A percentile compares a stretch with the other conserved stretches of the same genome.
These are phyloP conservation scores for Cercospora citrullina DNA, from an alignment of 2,329 filamentous ascomycete genomes.

Conservation along the genomic window DNA sequence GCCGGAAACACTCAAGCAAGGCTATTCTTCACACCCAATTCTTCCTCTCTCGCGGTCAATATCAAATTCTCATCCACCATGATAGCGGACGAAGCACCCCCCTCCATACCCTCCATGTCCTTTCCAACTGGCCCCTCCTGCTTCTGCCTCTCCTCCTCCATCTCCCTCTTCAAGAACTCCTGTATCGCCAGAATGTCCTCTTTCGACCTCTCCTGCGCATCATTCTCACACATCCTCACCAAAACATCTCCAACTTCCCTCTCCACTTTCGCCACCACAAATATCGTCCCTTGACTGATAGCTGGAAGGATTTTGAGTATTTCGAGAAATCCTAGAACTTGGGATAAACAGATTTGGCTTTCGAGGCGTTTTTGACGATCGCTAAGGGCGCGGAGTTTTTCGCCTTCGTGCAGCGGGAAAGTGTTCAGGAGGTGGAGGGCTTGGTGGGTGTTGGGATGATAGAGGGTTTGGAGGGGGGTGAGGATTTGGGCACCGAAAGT, in stretches of 20 bases:
- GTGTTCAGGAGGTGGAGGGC: background rate
- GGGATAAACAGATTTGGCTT: background rate
- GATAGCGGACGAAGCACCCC: background rate
- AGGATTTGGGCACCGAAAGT: slow-evolving; percentile 1
- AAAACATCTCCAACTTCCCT: background rate
- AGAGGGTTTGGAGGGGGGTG: background rate
- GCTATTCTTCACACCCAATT: background rate
- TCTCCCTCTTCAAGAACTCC: background rate
- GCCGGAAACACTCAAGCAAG: background rate
- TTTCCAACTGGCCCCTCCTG: background rate
- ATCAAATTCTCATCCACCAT: background rate
- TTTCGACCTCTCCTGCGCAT: background rate
- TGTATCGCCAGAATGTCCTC: background rate
- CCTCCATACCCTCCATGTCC: background rate
- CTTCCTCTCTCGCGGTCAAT: background rate
- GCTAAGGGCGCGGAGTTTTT: background rate
- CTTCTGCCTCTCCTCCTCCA: background rate
- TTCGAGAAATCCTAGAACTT: background rate
- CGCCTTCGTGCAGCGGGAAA: background rate
- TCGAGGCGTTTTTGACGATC: background rate
- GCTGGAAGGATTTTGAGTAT: background rate
- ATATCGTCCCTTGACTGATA: background rate
- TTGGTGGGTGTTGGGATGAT: background rate
- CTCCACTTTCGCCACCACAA: background rate
- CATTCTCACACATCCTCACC: slow-evolving; percentile 3